Base-by-base conservation (phyloP, 768 basidiomycete species). In the Russula earlei region DNA sequence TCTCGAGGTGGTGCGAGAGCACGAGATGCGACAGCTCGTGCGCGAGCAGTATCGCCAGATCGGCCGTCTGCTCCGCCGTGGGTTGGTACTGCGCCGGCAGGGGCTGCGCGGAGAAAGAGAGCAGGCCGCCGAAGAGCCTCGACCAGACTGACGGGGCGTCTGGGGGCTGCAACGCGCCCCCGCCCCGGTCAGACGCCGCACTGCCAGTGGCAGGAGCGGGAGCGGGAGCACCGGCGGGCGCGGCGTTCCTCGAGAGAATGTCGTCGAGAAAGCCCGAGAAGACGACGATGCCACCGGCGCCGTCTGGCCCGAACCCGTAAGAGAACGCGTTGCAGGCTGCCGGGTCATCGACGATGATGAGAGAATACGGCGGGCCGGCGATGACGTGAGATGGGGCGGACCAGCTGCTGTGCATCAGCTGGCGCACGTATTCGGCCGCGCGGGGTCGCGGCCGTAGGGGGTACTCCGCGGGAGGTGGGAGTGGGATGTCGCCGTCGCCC, bases 11-110 rank as follows among this genome's bases (percentile, higher is more conserved):
- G 67, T 96, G 93, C 0, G 88, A 85, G 1, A 96, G 77, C 38
- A 97, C 71, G 25, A 99, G 76, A 72, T 99, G 96, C 0, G 93
- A 80, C 53, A 98, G 79, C 68, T 99, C 96, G 67, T 99, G 96
- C 1, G 93, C 84, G 4, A 99, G 78, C 1, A 99, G 79, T 54
- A 91, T 84, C 1, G 96, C 93, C 3, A 99, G 80, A 51, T 92
- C 85, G 3, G 87, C 72, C 0, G 91, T 94, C 69, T 97, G 93
- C 55, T 91, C 83, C 2, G 91, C 89, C 9, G 70, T 69, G 2
- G 78, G 80, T 49, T 75, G 77, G 4, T 70, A 60, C 15, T 65
- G 69, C 15, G 61, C 43, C 2, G 66, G 68, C 0, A 71, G 65
- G 25, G 67, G 52, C 19, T 69, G 58, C 1, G 69, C 63, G 46